phyloP scores from a whole-genome alignment of 208 protist species.

The Crithidia bombi region DNA sequence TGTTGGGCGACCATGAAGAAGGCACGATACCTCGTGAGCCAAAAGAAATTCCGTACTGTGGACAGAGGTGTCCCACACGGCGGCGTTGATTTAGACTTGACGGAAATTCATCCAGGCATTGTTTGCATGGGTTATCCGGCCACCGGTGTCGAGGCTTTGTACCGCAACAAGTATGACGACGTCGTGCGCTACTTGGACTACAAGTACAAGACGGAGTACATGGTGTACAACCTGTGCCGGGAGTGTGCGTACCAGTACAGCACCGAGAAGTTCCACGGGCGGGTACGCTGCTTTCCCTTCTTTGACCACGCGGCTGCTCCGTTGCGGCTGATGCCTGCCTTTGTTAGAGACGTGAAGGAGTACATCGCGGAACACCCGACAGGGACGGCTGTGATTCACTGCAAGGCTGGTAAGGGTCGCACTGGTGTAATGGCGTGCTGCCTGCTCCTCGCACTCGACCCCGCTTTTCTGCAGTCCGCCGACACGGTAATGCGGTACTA shows the following conservation, averaged over 20 bases:
- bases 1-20: constrained; percentile 28
- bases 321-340: constrained; percentile 80
- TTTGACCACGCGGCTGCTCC: constrained; percentile 93
- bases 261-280: constrained; percentile 59
- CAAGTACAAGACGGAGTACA: constrained; percentile 90
- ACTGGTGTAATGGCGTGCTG: constrained; percentile 95
- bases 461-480: constrained; percentile 40
- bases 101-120: constrained; percentile 84
- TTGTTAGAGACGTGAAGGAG: constrained; percentile 44
- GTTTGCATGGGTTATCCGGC: constrained; percentile 96
- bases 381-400: constrained; percentile 95
- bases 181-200: constrained; percentile 75
- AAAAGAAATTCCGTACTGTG: constrained; percentile 87
- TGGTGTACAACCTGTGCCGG: constrained; percentile 95
- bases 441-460: constrained; percentile 64
- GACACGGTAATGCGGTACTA: constrained; percentile 78
- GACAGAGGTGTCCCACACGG: constrained; percentile 50
- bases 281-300: constrained; percentile 86
- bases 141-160: constrained; percentile 87
- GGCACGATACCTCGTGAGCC: constrained; percentile 72
- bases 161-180: constrained; percentile 91
- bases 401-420: constrained; percentile 95
- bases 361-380: constrained; percentile 49
- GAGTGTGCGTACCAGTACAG: constrained; percentile 86
- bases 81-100: constrained; percentile 92